phyloP scores from a whole-genome alignment of 495 filamentous ascomycete species.

The Xylaria bambusicola region DNA sequence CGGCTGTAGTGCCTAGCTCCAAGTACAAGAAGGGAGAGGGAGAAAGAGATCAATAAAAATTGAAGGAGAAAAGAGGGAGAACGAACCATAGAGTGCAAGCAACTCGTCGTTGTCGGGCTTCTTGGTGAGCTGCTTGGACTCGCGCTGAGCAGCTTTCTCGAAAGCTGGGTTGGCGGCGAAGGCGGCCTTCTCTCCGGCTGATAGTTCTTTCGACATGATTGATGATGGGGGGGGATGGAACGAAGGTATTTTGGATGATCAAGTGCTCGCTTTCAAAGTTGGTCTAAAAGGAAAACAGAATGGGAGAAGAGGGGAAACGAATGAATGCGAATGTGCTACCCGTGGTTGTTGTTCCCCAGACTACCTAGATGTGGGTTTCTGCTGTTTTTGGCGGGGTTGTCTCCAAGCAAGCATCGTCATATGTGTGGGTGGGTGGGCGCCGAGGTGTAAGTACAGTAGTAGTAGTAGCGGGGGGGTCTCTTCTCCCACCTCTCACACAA shows the following conservation, averaged over 20 bases:
- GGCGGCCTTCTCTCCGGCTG: slow-evolving; percentile 9
- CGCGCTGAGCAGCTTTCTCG: slow-evolving; percentile 58
- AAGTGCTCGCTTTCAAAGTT: neutral
- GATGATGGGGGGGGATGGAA: neutral
- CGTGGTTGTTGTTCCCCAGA: too few species aligned
- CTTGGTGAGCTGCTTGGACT: slow-evolving; percentile 63
- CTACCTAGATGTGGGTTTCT: slow-evolving; percentile 9
- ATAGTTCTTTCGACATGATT: slow-evolving; percentile 35
- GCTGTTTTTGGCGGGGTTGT: slow-evolving; percentile 9
- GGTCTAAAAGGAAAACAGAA: neutral
- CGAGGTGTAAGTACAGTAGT: too few species aligned
- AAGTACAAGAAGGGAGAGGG: neutral
- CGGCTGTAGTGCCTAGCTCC: too few species aligned
- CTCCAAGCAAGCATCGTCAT: slow-evolving; percentile 9
- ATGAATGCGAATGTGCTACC: too few species aligned
- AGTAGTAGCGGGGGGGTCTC: neutral
- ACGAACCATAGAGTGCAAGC: slow-evolving; percentile 53
- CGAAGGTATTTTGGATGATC: neutral
- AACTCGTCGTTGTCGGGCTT: slow-evolving; percentile 61
- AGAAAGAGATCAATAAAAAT: too few species aligned
- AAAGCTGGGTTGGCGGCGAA: slow-evolving; percentile 50
- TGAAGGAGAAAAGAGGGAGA: neutral
- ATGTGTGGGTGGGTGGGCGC: too few species aligned
- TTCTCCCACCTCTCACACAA: too few species aligned
- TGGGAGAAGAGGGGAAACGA: neutral